Base-by-base conservation (phyloP, 768 basidiomycete genomes). In the Lactifluus volemus region DNA sequence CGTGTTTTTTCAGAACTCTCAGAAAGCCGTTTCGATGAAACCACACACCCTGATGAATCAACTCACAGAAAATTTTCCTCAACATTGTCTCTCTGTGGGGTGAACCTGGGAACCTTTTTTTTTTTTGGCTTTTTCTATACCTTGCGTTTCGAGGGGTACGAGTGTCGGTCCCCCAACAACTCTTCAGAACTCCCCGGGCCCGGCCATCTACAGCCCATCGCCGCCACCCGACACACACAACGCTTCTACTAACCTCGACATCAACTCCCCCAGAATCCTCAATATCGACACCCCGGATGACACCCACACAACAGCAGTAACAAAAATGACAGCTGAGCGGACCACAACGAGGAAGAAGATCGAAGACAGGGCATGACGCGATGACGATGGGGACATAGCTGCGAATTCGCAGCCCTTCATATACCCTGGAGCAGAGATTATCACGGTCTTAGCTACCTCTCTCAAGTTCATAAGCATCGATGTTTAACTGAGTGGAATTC, bases 141-240 rank as follows among this genome's bases (percentile, higher is more conserved):
- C 60, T 61, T 55, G 60, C 54, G 49, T 51, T 49, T 55, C 49
- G n/a, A 61, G 60, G 60, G 11, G 54, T 61, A 61, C 60, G 49
- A 55, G 60, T 45, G 53, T 53, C 54, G 55, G 60, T 61, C 60
- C 60, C 14, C 54, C 36, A 38, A 54, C 49, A 17, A 50, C 42
- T 55, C 60, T 49, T 56, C 60, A 61, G 54, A 61, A 61, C 54
- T 61, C 60, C 60, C 60, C 54, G 54, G 60, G 12, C 25, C 25
- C 25, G 1, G 25, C 25, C 15, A 45, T 61, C 60, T 61, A 14
- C 2, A 42, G 55, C 42, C 17, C 60, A n/a, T 61, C 60, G 60
- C 60, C 32, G 49, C 49, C 6, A 9, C 60, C 60, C 34, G n/a
- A 51, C 14, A 44, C 14, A 44, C 14, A 29, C 34, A 38, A 4